Conservation (phyloP, 345 rosid genomes). For the Physaria fendleri region DNA sequence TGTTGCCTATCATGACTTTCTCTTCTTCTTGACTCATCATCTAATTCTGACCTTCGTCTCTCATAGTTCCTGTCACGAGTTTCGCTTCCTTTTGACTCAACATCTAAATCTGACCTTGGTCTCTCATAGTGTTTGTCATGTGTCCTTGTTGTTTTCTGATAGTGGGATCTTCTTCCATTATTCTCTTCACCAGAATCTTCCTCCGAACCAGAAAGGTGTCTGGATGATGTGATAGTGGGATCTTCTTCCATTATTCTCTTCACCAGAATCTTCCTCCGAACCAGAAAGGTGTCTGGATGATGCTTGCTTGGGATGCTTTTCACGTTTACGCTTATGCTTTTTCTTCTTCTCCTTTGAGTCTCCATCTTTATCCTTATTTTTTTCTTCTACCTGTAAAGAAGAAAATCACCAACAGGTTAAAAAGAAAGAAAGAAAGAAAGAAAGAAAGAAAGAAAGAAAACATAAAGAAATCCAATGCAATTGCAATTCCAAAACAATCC, state of each 20-base stretch:
- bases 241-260: conserved; percentile 31
- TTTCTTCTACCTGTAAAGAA: conserved; percentile 42
- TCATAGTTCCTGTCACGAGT: conserved; percentile 17
- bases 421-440: conserved; percentile 1
- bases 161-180: conserved; percentile 25
- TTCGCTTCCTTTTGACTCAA: not conserved
- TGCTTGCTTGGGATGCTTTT: conserved; percentile 45
- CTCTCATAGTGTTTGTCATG: conserved; percentile 26
- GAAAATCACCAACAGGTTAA: conserved; percentile 3
- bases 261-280: conserved; percentile 26
- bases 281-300: conserved; percentile 32
- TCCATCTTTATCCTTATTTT: conserved; percentile 39
- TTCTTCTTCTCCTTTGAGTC: conserved; percentile 34
- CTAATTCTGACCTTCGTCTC: conserved; percentile 23
- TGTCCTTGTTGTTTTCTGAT: conserved; percentile 20
- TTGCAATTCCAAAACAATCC: not conserved
- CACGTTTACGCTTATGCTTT: conserved; percentile 29
- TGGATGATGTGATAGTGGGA: conserved; percentile 23
- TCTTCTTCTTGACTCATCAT: conserved; percentile 36
- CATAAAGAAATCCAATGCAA: not conserved
- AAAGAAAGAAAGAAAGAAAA: too few species aligned
- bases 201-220: conserved; percentile 27
- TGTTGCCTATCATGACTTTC: conserved; percentile 22
- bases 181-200: conserved; percentile 28
- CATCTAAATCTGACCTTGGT: not conserved